A percentile compares a stretch with the other conserved stretches of the same genome.
These are phyloP conservation scores for Neurospora hispaniola DNA, from an alignment of 495 filamentous ascomycete species.

Conservation along the genomic window DNA sequence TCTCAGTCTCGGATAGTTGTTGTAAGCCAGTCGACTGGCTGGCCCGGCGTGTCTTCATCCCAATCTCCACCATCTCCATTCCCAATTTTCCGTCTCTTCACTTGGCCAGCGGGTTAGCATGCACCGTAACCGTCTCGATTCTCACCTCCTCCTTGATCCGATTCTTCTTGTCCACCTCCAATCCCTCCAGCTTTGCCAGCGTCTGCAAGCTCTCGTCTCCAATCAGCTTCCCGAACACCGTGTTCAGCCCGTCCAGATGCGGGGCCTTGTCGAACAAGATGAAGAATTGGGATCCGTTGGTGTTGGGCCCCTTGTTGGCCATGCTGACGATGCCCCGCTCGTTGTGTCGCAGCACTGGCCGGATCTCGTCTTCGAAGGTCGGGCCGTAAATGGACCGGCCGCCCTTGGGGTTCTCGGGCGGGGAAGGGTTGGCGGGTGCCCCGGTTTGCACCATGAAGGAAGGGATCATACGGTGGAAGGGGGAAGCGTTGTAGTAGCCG, in stretches of 20 bases:
- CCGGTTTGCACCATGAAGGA: constrained; percentile 90
- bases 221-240: constrained; percentile 79
- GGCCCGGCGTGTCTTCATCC: too few relatives aligned
- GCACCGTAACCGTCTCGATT: constrained; percentile 72
- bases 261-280: constrained; percentile 74
- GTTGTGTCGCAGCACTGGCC: constrained; percentile 74
- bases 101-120: constrained; percentile 85
- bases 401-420: constrained; percentile 56
- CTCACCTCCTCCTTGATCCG: constrained; percentile 59
- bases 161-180: constrained; percentile 85
- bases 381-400: constrained; percentile 77
- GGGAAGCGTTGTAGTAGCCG: constrained; percentile 72
- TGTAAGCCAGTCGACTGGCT: neutral
- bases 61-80: neutral
- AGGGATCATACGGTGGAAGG: constrained; percentile 86
- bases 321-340: constrained; percentile 78
- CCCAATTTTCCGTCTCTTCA: constrained; percentile 24
- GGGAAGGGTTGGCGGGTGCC: constrained; percentile 54
- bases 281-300: constrained; percentile 95
- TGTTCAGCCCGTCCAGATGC: constrained; percentile 90
- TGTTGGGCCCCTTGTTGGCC: constrained; percentile 80
- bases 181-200: constrained; percentile 63
- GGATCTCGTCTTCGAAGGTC: constrained; percentile 87
- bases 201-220: constrained; percentile 52
- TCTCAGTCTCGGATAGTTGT: neutral